Evolutionary conservation across 306 rosid species (phyloP).

Genomic region (Notholithocarpus densiflorus): DNA sequence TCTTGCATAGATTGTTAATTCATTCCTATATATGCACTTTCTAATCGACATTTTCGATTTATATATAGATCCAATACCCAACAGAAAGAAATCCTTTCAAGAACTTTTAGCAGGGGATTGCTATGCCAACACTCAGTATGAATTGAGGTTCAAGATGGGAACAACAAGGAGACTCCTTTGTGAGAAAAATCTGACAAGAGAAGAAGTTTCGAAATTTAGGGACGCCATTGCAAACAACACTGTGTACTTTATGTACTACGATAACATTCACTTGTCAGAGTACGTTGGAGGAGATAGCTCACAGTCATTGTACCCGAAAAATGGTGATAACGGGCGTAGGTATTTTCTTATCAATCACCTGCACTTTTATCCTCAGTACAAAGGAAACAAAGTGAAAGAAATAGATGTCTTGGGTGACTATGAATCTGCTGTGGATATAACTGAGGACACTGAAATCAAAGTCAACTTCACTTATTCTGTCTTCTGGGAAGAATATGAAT

Average conservation of each 20-base stretch:
- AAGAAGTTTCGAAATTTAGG: constrained; percentile 11
- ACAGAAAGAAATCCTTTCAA: constrained; percentile 5
- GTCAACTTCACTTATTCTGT: constrained; percentile 18
- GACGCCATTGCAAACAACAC: not conserved
- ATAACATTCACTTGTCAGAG: not conserved
- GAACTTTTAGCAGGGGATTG: constrained; percentile 21
- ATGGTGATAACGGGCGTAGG: not conserved
- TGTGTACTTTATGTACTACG: constrained; percentile 15
- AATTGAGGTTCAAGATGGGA: constrained; percentile 11
- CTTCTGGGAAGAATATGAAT: constrained; percentile 7
- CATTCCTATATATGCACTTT: no score
- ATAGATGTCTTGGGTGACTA: not conserved
- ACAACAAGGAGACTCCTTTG: not conserved
- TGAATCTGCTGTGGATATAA: constrained; percentile 15
- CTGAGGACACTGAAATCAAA: not conserved
- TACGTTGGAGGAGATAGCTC: not conserved
- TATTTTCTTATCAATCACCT: constrained; percentile 13
- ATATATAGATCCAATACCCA: not conserved
- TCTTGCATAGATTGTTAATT: no score
- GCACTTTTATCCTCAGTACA: constrained; percentile 1
- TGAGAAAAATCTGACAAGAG: constrained; percentile 3
- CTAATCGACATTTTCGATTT: no score
- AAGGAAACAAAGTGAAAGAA: not conserved
- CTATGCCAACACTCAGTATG: constrained; percentile 17
- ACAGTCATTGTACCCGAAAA: no score